phyloP scores from a whole-genome alignment of 768 basidiomycete genomes.

The Russula virescens region DNA sequence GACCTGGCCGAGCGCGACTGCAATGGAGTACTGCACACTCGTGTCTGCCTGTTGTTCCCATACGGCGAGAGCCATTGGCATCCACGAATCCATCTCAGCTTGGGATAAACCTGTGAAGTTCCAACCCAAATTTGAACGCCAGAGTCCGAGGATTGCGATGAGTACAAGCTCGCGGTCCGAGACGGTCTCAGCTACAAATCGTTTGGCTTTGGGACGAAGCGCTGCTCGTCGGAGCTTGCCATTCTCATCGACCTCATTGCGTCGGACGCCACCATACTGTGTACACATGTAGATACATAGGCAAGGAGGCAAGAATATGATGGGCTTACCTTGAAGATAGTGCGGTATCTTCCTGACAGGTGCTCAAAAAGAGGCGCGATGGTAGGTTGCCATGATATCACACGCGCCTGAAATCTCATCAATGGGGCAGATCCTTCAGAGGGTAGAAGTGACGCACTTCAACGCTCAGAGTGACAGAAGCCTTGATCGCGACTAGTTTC shows the following conservation, averaged over 20 bases:
- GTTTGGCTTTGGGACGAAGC: slow-evolving; percentile 55
- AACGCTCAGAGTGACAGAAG: slow-evolving; percentile 58
- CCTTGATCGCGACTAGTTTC: slow-evolving; percentile 72
- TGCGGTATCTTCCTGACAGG: slow-evolving; percentile 45
- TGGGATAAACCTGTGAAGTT: slow-evolving; percentile 42
- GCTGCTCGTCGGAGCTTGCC: slow-evolving; percentile 50
- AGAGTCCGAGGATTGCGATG: slow-evolving; percentile 62
- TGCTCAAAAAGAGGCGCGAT: slow-evolving; percentile 43
- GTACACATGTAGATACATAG: not conserved
- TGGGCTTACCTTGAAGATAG: slow-evolving; percentile 49
- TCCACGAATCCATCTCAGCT: slow-evolving; percentile 43
- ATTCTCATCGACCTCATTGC: slow-evolving; percentile 55
- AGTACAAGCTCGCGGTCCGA: slow-evolving; percentile 66
- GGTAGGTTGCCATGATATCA: slow-evolving; percentile 52
- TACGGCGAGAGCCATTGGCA: slow-evolving; percentile 42
- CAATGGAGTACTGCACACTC: slow-evolving; percentile 57
- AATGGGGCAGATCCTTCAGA: not conserved
- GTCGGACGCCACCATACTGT: slow-evolving; percentile 47
- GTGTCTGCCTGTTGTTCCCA: slow-evolving; percentile 62
- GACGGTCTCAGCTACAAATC: slow-evolving; percentile 51
- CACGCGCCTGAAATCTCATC: slow-evolving; percentile 37
- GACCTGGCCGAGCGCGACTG: slow-evolving; percentile 44
- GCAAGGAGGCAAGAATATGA: not conserved
- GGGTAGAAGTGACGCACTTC: slow-evolving; percentile 45
- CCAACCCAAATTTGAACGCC: slow-evolving; percentile 54